Base-by-base conservation (phyloP, 2,329 filamentous ascomycete species). In the Curvularia verruculosa region DNA sequence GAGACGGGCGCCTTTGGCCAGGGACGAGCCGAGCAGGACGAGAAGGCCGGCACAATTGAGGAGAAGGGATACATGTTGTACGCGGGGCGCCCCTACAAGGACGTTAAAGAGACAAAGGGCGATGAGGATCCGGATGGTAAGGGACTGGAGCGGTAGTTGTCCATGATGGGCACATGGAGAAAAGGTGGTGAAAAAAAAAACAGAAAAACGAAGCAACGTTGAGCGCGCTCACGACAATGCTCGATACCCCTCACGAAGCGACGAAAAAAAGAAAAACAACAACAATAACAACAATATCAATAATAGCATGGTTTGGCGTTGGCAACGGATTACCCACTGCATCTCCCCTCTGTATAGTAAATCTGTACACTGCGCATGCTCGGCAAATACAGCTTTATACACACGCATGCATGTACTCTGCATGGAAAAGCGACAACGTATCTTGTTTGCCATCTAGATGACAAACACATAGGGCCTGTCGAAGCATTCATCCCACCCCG, bases 11-110 rank as follows among this genome's bases (percentile, higher is more conserved):
- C 71, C 3, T 70, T 71, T 60, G 70, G 71, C 1, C 54, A 71
- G n/a, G 68, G 68, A 19, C 58, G 68, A 3, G 57, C 63, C 0
- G 65, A 68, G 63, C 65, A 60, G 10, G 72, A 74, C 46, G 72
- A 73, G 44, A 75, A 75, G 58, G 49, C 49, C 1, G 73, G 73
- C 23, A 75, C 73, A 0, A 75, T 75, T 19, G 74, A 75, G 55
- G 74, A 75, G 66, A 75, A 71, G 59, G 74, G 73, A 0, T 76
- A 76, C 34, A 76, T 76, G 74, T 56, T 76, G 29, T 76, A 76
- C 58, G 74, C 74, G 0, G 74, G 74, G 2, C 61, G 73, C 45
- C 68, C 73, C 39, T 65, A 70, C 41, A 70, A 73, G 57, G 61
- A 58, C 5, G 66, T 72, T 13, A 61, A 61, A 36, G 72, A 70